A percentile compares a stretch with the other conserved stretches of the same genome.
Conservation (phyloP, 306 rosid genomes). For the Urtica urens region DNA sequence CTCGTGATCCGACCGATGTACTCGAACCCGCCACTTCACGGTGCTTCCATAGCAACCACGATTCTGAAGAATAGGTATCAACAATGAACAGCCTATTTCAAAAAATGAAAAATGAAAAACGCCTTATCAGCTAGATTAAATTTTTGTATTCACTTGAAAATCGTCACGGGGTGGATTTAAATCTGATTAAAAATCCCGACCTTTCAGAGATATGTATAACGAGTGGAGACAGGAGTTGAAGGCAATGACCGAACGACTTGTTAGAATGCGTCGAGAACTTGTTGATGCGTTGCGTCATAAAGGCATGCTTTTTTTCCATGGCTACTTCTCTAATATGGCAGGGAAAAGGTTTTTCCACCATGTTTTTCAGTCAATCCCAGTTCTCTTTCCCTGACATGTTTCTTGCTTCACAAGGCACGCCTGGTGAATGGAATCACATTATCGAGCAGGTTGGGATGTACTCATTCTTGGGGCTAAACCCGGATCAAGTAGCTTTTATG, state of each 20-base stretch:
- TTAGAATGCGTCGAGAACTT: slow-evolving; percentile 61
- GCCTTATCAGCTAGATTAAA: too few relatives aligned
- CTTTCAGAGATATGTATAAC: slow-evolving; percentile 52
- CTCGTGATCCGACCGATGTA: slow-evolving; percentile 90
- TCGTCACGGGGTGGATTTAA: too few relatives aligned
- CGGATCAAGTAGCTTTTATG: slow-evolving; percentile 76
- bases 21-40: slow-evolving; percentile 87
- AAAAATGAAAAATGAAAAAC: too few relatives aligned
- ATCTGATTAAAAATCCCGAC: too few relatives aligned
- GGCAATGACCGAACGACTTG: slow-evolving; percentile 81
- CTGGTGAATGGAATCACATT: slow-evolving; percentile 96
- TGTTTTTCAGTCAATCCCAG: background rate
- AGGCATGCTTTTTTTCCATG: slow-evolving; percentile 32
- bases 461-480: slow-evolving; percentile 72
- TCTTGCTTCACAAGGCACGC: slow-evolving; percentile 51
- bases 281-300: slow-evolving; percentile 56
- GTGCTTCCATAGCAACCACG: slow-evolving; percentile 79
- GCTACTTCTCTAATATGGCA: too few relatives aligned
- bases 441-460: slow-evolving; percentile 84
- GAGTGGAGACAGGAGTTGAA: slow-evolving; percentile 85
- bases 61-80: slow-evolving; percentile 67
- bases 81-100: background rate
- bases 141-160: too few relatives aligned
- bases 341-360: background rate
- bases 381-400: background rate